Evolutionary conservation across 768 basidiomycete genomes (phyloP), one percentile per base, ranked within the genome.

Genomic region (Fibroporia radiculosa): DNA sequence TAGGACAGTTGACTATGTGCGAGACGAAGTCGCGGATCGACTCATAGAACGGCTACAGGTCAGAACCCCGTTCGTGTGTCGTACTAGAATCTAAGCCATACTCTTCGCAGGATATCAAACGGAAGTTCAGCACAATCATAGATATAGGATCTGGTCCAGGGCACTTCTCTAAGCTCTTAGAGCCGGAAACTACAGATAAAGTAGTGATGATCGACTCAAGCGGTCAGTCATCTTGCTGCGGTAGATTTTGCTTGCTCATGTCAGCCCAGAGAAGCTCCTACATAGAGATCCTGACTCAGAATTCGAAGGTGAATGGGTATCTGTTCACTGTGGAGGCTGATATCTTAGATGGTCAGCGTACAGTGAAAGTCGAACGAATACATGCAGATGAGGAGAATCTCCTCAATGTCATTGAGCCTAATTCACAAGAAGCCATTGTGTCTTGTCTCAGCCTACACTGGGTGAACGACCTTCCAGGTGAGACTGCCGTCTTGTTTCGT

Each of bases 401-500:
- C 1, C 71, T 93, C 2, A 66, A 77, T 33, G 62, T 70, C 16
- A 67, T 97, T 10, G 69, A 73, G 4, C 78, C 70, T 2, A 74
- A 84, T 48, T 88, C 90, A 12, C 85, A 93, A 58, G 95, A 98
- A 57, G 91, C 88, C 14, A 78, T 97, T 36, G 81, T 96, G 20
- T 93, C 91, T 11, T 93, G 90, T 59, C 73, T 96, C 3, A 84
- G 82, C 54, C 71, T 98, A 33, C 96, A 99, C 51, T 99, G 96
- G 96, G 79, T 96, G 11, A 98, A 98, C 55, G 96, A 99, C 66
- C 75, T 99, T 5, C 95, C 93, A 49, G 92, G 93, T 89, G 25
- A 22, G 72, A 24, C 28, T 23, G 40, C 8, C 27, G 18, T 28
- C 6, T 19, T 22, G 11, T 8, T 25, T 11, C 25, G 24, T 18